phyloP scores from a whole-genome alignment of 2,329 filamentous ascomycete genomes.

The Colletotrichum caudatum region DNA sequence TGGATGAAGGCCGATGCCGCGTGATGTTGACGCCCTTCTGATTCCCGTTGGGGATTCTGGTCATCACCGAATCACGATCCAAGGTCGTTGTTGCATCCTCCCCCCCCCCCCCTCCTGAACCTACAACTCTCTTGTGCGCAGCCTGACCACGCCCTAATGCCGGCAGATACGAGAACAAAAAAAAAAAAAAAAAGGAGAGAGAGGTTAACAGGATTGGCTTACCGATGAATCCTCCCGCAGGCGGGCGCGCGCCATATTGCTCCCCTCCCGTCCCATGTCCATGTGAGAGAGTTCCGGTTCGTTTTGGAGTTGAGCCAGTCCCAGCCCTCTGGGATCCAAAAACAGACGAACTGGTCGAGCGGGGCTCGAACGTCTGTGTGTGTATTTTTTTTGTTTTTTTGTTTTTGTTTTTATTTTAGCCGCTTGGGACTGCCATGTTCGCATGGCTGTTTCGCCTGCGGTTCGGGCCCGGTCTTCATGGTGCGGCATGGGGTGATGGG shows the following conservation, averaged over 20 bases:
- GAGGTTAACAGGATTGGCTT: neutral
- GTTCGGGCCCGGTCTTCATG: slow-evolving; percentile 17
- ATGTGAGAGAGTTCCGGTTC: neutral
- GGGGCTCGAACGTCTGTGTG: slow-evolving; percentile 6
- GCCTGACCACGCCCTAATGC: neutral
- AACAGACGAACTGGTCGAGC: neutral
- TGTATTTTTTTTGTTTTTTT: too few relatives aligned
- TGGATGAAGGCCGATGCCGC: slow-evolving; percentile 8
- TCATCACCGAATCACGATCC: neutral
- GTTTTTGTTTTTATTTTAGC: neutral
- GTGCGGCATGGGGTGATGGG: slow-evolving; percentile 25
- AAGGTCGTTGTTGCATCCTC: too few relatives aligned
- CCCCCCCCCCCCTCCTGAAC: neutral
- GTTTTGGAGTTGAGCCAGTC: neutral
- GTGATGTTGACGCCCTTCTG: neutral
- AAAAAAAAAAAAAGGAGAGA: too few relatives aligned
- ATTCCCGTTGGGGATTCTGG: neutral
- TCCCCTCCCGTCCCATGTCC: neutral
- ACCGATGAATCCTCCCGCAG: neutral
- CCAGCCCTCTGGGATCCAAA: neutral
- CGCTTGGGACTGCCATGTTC: slow-evolving; percentile 11
- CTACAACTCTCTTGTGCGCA: neutral
- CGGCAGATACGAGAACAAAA: neutral
- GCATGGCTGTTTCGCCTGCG: neutral
- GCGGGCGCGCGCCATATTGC: neutral